These are phyloP conservation scores for Solanum piurae DNA, from an alignment of 257 asterid species.

Conservation along the genomic window DNA sequence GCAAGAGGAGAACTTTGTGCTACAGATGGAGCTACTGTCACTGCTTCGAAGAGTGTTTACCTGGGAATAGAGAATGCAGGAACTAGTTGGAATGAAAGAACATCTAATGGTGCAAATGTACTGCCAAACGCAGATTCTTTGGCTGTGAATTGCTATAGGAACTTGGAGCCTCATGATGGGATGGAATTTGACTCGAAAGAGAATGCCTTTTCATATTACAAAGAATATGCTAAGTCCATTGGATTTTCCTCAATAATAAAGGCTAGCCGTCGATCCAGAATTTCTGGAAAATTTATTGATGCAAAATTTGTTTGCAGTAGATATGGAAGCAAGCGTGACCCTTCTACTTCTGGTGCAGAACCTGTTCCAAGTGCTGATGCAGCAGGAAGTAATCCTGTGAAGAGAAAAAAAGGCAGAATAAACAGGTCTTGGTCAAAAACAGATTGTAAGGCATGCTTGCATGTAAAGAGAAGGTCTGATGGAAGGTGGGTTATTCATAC, in stretches of 20 bases:
- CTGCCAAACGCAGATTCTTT: constrained; percentile 5
- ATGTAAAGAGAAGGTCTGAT: constrained; percentile 43
- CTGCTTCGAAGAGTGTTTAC: not conserved
- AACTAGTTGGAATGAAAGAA: not conserved
- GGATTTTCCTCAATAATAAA: constrained; percentile 42
- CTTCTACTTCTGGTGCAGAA: constrained; percentile 12
- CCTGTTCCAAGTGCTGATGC: constrained; percentile 6
- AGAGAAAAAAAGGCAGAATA: constrained; percentile 39
- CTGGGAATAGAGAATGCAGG: not conserved
- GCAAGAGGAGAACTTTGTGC: not conserved
- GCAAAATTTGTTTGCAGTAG: constrained; percentile 43
- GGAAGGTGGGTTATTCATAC: constrained; percentile 34
- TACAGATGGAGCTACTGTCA: constrained; percentile 10
- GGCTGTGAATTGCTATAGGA: constrained; percentile 1
- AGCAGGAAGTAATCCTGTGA: constrained; percentile 7
- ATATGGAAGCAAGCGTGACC: constrained; percentile 30
- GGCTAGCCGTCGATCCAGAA: constrained; percentile 48
- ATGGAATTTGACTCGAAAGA: constrained; percentile 49
- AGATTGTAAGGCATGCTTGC: constrained; percentile 55
- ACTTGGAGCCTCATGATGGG: constrained; percentile 22
- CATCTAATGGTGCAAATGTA: not conserved
- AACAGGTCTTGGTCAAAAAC: constrained; percentile 43
- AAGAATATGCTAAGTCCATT: constrained; percentile 26
- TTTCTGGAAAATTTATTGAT: constrained; percentile 46
- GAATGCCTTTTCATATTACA: constrained; percentile 36